These are phyloP conservation scores for Tranzscheliella williamsii DNA, from an alignment of 1,284 basidiomycete species.

Conservation along the genomic window DNA sequence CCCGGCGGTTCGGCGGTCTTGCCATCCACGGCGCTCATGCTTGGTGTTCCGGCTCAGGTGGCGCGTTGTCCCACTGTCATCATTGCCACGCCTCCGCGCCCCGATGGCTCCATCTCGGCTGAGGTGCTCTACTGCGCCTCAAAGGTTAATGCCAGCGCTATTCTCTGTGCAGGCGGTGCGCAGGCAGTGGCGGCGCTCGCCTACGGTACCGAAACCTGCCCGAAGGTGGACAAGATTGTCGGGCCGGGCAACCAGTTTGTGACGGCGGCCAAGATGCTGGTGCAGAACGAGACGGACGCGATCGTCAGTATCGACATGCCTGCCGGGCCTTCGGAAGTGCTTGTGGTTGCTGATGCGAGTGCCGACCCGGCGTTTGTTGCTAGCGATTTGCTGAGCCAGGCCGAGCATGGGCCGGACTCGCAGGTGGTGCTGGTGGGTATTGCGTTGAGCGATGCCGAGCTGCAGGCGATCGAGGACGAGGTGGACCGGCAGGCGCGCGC, in stretches of 20 bases:
- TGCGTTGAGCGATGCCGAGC: slow-evolving; percentile 68
- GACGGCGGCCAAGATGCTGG: slow-evolving; percentile 97
- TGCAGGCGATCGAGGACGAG: slow-evolving; percentile 78
- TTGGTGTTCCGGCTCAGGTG: slow-evolving; percentile 96
- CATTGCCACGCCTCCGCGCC: slow-evolving; percentile 88
- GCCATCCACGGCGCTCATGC: slow-evolving; percentile 96
- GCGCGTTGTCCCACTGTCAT: slow-evolving; percentile 91
- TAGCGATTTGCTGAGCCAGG: slow-evolving; percentile 93
- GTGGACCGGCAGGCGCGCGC: slow-evolving; percentile 86
- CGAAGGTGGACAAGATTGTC: slow-evolving; percentile 98
- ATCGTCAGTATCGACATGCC: slow-evolving; percentile 98
- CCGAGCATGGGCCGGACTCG: slow-evolving; percentile 93
- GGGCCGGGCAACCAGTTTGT: slow-evolving; percentile 99
- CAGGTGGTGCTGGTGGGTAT: slow-evolving; percentile 92
- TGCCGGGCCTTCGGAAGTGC: slow-evolving; percentile 78
- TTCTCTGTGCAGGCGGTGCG: slow-evolving; percentile 75
- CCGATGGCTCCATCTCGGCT: slow-evolving; percentile 56
- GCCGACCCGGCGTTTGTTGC: slow-evolving; percentile 89
- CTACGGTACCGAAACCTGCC: slow-evolving; percentile 90
- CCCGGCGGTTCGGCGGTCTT: slow-evolving; percentile 96
- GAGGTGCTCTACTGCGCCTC: slow-evolving; percentile 59
- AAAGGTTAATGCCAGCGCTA: slow-evolving; percentile 50
- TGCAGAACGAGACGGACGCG: slow-evolving; percentile 97
- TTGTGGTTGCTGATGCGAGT: slow-evolving; percentile 77
- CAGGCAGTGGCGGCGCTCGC: slow-evolving; percentile 97